Base-by-base conservation (phyloP, 352 stramenopile species). In the Pythium coloratum region DNA sequence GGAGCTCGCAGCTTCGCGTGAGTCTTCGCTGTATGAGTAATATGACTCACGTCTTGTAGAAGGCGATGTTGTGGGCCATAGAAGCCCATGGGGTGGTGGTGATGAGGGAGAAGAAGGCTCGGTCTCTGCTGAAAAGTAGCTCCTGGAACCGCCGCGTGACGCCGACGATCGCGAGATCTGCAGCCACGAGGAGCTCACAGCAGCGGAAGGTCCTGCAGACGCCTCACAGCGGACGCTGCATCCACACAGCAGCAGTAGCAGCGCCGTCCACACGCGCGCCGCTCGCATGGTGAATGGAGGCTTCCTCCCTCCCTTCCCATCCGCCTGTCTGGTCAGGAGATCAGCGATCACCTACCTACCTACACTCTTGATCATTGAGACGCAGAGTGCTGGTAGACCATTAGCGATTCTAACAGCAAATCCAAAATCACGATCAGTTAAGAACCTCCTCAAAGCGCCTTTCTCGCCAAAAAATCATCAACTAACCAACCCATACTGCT, bases 151-250 rank as follows among this genome's bases (percentile, higher is more conserved):
- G 34, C 42, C 44, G 24, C 64, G 20, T 0, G 18, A 46, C 4
- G 63, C 44, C 9, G 33, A 47, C 20, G 63, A 59, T 16, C 42
- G 61, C 18, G 32, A 51, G 49, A 63, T 73, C 55, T 55, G 54
- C 60, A 66, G 36, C 44, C n/a, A 51, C n/a, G 20, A 32, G 44
- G 3, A 28, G 44, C 20, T 2, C 20, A n/a, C n/a, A n/a, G n/a
- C n/a, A n/a, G n/a, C n/a, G n/a, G n/a, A n/a, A n/a, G n/a, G n/a
- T n/a, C n/a, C n/a, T n/a, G n/a, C 16, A n/a, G 0, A n/a, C 6
- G 18, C 44, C 44, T 51, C 44, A n/a, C 44, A 51, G 18, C 16
- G 20, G 1, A n/a, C 18, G 1, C n/a, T 3, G 8, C 2, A 2
- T 2, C 12, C 44, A n/a, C 44, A 51, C 1, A 51, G 44, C 44